A percentile compares a stretch with the other conserved stretches of the same genome.
These are phyloP conservation scores for Lasiodiplodia hormozganensis DNA, from an alignment of 2,329 filamentous ascomycete genomes.

Conservation along the genomic window DNA sequence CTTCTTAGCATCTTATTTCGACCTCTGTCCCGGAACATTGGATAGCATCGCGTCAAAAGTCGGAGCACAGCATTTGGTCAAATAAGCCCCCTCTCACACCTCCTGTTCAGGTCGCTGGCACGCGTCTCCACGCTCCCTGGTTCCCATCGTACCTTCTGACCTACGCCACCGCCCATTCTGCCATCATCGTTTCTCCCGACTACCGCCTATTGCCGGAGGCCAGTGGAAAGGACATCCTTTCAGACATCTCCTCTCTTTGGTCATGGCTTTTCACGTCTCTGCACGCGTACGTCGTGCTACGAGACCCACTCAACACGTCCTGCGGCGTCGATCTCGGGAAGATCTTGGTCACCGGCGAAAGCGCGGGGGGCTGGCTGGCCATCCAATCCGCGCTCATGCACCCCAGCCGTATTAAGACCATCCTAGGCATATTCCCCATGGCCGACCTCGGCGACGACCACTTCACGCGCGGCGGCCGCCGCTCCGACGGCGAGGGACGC, in stretches of 20 bases:
- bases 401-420: neutral
- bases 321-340: constrained; percentile 38
- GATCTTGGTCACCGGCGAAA: constrained; percentile 45
- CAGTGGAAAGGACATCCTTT: constrained; percentile 54
- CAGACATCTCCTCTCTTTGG: constrained; percentile 59
- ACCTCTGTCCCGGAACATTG: constrained; percentile 10
- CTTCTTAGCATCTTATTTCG: constrained; percentile 1
- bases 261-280: constrained; percentile 49
- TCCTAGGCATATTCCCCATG: constrained; percentile 18
- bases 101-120: constrained; percentile 36
- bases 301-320: constrained; percentile 31
- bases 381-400: constrained; percentile 36
- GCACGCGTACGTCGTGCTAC: constrained; percentile 13
- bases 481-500: neutral
- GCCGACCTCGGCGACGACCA: constrained; percentile 30
- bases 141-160: constrained; percentile 46
- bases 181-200: constrained; percentile 57
- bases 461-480: constrained; percentile 39
- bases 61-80: neutral
- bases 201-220: constrained; percentile 61
- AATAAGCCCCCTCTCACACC: constrained; percentile 14
- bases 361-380: constrained; percentile 49
- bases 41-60: neutral
- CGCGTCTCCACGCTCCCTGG: constrained; percentile 40
- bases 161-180: constrained; percentile 46